Percentiles rank a stretch among this genome's conserved stretches.
Evolutionary conservation across 345 rosid genomes (phyloP).

Genomic region (Lepidium aucheri): DNA sequence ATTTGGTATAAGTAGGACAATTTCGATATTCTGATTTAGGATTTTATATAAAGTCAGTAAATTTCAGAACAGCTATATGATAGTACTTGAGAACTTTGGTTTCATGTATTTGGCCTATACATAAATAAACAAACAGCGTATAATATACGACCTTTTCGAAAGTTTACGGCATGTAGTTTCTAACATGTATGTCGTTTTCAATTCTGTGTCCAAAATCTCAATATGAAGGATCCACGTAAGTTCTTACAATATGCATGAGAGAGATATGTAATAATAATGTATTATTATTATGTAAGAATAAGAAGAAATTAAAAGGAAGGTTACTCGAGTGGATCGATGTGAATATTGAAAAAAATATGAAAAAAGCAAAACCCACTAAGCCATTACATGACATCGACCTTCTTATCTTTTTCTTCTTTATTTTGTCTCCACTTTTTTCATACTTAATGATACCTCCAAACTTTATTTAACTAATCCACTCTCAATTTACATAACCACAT

Average conservation of each 20-base stretch:
- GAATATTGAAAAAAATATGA: constrained; percentile 1
- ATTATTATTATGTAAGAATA: too few relatives aligned
- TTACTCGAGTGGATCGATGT: constrained; percentile 51
- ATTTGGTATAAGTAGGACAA: not conserved
- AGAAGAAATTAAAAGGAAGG: constrained; percentile 26
- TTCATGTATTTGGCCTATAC: constrained; percentile 25
- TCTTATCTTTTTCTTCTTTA: constrained; percentile 18
- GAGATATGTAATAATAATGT: not conserved
- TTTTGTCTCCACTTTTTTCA: constrained; percentile 33
- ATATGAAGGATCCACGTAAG: constrained; percentile 10
- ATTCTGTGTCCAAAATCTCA: not conserved
- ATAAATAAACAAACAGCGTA: constrained; percentile 22
- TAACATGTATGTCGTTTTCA: constrained; percentile 22
- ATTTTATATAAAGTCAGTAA: not conserved
- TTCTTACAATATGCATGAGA: not conserved
- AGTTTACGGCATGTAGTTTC: not conserved
- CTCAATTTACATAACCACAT: not conserved
- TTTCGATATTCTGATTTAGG: not conserved
- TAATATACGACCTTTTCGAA: not conserved
- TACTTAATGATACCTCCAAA: constrained; percentile 18
- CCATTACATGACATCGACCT: constrained; percentile 36
- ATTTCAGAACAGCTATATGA: constrained; percentile 2
- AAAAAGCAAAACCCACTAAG: constrained; percentile 54
- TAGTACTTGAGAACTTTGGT: not conserved
- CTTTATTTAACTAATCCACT: constrained; percentile 8